Evolutionary conservation across 148 eudicot species (phyloP).

Genomic region (Cornus controversa): DNA sequence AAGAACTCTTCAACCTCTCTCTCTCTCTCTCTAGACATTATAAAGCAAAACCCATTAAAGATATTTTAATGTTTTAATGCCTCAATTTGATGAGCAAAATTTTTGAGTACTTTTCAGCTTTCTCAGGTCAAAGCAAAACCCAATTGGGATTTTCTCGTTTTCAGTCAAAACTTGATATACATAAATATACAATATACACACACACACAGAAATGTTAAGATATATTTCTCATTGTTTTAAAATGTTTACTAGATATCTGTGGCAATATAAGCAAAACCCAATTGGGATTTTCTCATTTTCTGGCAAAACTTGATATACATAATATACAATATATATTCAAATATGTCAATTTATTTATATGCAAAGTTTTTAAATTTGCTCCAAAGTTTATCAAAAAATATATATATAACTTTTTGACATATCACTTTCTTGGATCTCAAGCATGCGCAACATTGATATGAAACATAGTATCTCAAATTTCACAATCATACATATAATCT

Average conservation of each 20-base stretch:
- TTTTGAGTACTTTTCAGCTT: neutral
- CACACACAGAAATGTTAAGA: too few species aligned
- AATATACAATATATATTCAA: too few species aligned
- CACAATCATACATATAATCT: conserved; percentile 8
- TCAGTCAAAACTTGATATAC: too few species aligned
- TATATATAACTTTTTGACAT: neutral
- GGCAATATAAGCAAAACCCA: too few species aligned
- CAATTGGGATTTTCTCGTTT: neutral
- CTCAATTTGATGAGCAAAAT: neutral
- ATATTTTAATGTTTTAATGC: neutral
- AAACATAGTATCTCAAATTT: conserved; percentile 20
- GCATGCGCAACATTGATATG: conserved; percentile 49
- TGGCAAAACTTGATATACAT: too few species aligned
- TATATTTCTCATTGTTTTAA: too few species aligned
- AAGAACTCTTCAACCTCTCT: conserved; percentile 19
- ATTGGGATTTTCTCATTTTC: too few species aligned
- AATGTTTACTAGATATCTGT: too few species aligned
- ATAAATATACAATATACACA: too few species aligned
- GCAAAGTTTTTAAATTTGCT: too few species aligned
- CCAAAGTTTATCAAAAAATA: too few species aligned
- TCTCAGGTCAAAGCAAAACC: neutral
- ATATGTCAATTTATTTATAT: too few species aligned
- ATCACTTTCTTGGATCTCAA: conserved; percentile 54
- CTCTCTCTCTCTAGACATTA: neutral
- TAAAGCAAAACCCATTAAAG: neutral